Percentiles rank a stretch among this genome's conserved stretches.
These are phyloP conservation scores for Candida nemodendra DNA, from an alignment of 805 yeast species.

Conservation along the genomic window DNA sequence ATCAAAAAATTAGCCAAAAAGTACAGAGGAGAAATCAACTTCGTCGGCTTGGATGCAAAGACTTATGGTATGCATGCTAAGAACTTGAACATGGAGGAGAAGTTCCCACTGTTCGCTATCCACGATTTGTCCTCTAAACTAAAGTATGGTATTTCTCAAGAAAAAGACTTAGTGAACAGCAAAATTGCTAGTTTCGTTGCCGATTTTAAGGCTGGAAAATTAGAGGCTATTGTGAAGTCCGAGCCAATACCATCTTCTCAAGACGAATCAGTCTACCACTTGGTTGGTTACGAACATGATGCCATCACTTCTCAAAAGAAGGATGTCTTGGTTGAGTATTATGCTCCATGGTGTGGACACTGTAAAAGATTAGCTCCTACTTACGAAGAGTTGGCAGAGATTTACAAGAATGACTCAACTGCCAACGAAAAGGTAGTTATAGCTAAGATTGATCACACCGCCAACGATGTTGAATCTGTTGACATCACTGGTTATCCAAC, in stretches of 20 bases:
- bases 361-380: slow-evolving; percentile 88
- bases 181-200: slow-evolving; percentile 62
- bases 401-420: slow-evolving; percentile 52
- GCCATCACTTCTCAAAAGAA: slow-evolving; percentile 58
- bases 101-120: slow-evolving; percentile 87
- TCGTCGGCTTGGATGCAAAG: slow-evolving; percentile 84
- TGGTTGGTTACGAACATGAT: slow-evolving; percentile 84
- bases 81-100: slow-evolving; percentile 77
- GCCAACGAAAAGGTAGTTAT: slow-evolving; percentile 58
- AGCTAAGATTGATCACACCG: slow-evolving; percentile 88
- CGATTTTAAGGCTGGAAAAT: slow-evolving; percentile 60
- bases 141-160: slow-evolving; percentile 78
- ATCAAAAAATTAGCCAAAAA: slow-evolving; percentile 67
- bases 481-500: slow-evolving; percentile 92
- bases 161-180: slow-evolving; percentile 45
- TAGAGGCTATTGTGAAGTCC: slow-evolving; percentile 74
- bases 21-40: slow-evolving; percentile 76
- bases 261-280: slow-evolving; percentile 61
- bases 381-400: slow-evolving; percentile 80
- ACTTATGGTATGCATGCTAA: slow-evolving; percentile 84
- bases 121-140: slow-evolving; percentile 67
- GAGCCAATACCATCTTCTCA: slow-evolving; percentile 85
- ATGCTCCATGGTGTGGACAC: slow-evolving; percentile 98
- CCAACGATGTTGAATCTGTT: slow-evolving; percentile 76
- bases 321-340: slow-evolving; percentile 85